phyloP scores from a whole-genome alignment of 1,284 basidiomycete genomes.

The Tylopilus sp. region DNA sequence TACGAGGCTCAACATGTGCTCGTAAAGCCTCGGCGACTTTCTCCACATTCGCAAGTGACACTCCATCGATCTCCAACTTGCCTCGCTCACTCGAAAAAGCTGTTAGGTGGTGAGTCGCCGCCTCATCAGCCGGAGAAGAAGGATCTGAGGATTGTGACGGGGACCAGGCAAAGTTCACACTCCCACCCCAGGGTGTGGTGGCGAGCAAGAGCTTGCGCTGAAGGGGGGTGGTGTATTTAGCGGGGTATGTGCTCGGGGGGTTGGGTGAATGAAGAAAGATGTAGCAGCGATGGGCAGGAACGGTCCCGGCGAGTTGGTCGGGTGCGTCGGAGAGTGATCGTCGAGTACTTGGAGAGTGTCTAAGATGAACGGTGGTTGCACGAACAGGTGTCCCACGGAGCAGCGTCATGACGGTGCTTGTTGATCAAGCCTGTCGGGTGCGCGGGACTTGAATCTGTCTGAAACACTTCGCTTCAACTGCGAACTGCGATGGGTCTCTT shows the following conservation, averaged over 20 bases:
- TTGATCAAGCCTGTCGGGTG: too few species aligned
- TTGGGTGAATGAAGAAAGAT: conserved; percentile 65
- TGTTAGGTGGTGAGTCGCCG: conserved; percentile 52
- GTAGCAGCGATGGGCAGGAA: conserved; percentile 63
- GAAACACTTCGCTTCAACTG: too few species aligned
- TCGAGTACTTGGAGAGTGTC: neutral
- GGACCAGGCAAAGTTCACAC: conserved; percentile 72
- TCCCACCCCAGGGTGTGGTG: conserved; percentile 57
- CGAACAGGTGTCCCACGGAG: neutral
- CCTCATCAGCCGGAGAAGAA: neutral
- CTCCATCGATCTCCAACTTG: conserved; percentile 58
- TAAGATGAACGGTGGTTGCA: neutral
- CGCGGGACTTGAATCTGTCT: too few species aligned
- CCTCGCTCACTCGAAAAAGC: conserved; percentile 61
- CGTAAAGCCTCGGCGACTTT: conserved; percentile 53
- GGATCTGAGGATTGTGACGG: conserved; percentile 37
- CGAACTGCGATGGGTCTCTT: conserved; percentile 33
- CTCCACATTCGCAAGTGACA: conserved; percentile 62
- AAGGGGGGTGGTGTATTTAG: conserved; percentile 60
- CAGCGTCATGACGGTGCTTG: neutral
- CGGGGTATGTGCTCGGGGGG: conserved; percentile 62
- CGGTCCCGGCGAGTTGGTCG: conserved; percentile 53
- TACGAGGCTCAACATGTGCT: conserved; percentile 41
- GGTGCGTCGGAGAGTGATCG: conserved; percentile 20
- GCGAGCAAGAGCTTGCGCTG: conserved; percentile 62